Conservation (phyloP, 208 protist genomes). For the Histomonas meleagridis region DNA sequence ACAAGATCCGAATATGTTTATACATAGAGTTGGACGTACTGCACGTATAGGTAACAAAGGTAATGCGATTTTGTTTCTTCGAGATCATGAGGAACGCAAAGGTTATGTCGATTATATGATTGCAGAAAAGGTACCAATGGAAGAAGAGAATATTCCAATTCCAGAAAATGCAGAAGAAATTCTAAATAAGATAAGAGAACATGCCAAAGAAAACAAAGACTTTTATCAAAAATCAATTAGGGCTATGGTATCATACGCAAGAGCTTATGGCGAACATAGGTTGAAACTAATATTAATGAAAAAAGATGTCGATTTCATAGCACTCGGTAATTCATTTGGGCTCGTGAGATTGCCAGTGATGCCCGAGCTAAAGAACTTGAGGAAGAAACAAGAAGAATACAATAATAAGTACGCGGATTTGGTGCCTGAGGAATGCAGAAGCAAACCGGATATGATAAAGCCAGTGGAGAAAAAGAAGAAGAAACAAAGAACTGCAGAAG, state of each 20-base stretch:
- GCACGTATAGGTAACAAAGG: slow-evolving; percentile 58
- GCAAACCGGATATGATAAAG: too few relatives aligned
- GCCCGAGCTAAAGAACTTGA: background rate
- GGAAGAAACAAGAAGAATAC: background rate
- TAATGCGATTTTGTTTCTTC: slow-evolving; percentile 49
- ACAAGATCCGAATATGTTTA: slow-evolving; percentile 59
- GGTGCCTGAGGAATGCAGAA: too few relatives aligned
- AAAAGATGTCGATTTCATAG: background rate
- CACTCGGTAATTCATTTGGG: background rate
- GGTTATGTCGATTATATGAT: background rate
- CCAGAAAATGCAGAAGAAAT: background rate
- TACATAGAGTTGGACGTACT: slow-evolving; percentile 67
- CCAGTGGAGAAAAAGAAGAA: too few relatives aligned
- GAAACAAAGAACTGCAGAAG: too few relatives aligned
- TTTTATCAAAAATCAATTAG: background rate
- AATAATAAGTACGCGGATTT: background rate
- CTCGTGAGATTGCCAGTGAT: background rate
- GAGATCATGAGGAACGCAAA: background rate
- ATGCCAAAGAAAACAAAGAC: background rate
- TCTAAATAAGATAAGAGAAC: background rate
- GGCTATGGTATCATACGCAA: background rate
- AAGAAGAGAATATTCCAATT: background rate
- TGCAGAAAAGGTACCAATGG: background rate
- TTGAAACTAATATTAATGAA: background rate
- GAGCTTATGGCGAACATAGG: background rate